Evolutionary conservation across 2,329 filamentous ascomycete genomes (phyloP).

Genomic region (Xylaria multiplex): DNA sequence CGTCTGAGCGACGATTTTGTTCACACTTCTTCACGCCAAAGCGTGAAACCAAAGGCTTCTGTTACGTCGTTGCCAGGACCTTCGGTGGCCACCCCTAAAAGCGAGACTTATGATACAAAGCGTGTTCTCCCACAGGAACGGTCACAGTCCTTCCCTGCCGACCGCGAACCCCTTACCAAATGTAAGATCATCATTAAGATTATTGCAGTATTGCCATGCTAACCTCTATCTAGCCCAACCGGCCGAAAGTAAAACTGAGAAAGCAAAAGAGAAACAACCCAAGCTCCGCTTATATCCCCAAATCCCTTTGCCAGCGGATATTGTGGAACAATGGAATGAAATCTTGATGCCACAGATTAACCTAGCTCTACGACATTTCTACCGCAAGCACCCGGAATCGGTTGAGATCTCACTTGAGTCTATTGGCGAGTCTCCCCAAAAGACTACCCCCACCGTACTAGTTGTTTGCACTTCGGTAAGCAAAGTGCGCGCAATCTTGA

Average conservation of each 20-base stretch:
- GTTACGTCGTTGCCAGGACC: slow-evolving; percentile 36
- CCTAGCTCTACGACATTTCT: slow-evolving; percentile 74
- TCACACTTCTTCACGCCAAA: slow-evolving; percentile 35
- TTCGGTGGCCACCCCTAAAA: slow-evolving; percentile 24
- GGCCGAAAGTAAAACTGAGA: slow-evolving; percentile 33
- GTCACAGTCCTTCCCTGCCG: slow-evolving; percentile 20
- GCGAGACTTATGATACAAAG: slow-evolving; percentile 31
- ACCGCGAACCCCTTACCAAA: slow-evolving; percentile 28
- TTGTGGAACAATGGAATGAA: slow-evolving; percentile 77
- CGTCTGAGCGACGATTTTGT: slow-evolving; percentile 58
- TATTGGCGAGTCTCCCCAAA: slow-evolving; percentile 74
- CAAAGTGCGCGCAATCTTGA: slow-evolving; percentile 77
- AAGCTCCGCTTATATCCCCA: slow-evolving; percentile 70
- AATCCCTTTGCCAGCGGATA: slow-evolving; percentile 65
- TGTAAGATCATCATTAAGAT: slow-evolving; percentile 31
- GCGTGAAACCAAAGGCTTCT: slow-evolving; percentile 17
- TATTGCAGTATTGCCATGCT: slow-evolving; percentile 31
- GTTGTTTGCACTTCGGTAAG: slow-evolving; percentile 80
- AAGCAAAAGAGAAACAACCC: slow-evolving; percentile 42
- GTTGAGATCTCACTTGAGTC: slow-evolving; percentile 81
- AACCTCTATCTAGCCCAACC: slow-evolving; percentile 32
- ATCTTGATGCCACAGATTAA: slow-evolving; percentile 79
- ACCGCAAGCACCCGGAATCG: slow-evolving; percentile 78
- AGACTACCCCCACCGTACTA: slow-evolving; percentile 76
- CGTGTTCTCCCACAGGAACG: slow-evolving; percentile 24